These are phyloP conservation scores for Stephania japonica DNA, from an alignment of 164 flowering plant species.

Conservation along the genomic window DNA sequence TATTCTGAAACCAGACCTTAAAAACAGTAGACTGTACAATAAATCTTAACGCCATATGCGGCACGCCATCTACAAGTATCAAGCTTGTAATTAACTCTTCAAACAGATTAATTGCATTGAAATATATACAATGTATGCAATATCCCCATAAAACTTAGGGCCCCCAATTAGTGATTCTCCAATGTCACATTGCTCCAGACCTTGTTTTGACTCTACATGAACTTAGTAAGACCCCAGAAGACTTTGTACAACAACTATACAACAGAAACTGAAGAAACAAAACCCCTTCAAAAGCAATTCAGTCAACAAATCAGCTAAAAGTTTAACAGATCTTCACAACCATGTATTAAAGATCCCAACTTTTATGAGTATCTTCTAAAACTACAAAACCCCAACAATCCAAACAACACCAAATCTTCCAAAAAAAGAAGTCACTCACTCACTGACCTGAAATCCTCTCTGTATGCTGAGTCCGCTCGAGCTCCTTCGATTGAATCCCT, in stretches of 20 bases:
- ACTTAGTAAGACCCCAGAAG: neutral
- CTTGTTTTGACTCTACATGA: neutral
- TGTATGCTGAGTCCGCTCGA: constrained; percentile 37
- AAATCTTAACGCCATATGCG: neutral
- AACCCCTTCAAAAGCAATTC: neutral
- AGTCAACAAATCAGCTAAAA: neutral
- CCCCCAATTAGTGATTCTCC: neutral
- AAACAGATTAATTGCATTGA: neutral
- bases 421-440: neutral
- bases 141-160: neutral
- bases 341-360: neutral
- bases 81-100: neutral
- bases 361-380: neutral
- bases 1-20: neutral
- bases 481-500: constrained; percentile 29
- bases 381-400: neutral
- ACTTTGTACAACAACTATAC: too few species aligned
- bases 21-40: neutral
- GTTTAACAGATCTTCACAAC: neutral
- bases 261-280: neutral
- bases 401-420: neutral
- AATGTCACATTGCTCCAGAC: neutral
- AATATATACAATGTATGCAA: neutral
- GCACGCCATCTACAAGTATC: neutral
- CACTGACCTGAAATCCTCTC: constrained; percentile 67